These are phyloP conservation scores for Penicillium robsamsonii DNA, from an alignment of 495 filamentous ascomycete genomes.

Conservation along the genomic window DNA sequence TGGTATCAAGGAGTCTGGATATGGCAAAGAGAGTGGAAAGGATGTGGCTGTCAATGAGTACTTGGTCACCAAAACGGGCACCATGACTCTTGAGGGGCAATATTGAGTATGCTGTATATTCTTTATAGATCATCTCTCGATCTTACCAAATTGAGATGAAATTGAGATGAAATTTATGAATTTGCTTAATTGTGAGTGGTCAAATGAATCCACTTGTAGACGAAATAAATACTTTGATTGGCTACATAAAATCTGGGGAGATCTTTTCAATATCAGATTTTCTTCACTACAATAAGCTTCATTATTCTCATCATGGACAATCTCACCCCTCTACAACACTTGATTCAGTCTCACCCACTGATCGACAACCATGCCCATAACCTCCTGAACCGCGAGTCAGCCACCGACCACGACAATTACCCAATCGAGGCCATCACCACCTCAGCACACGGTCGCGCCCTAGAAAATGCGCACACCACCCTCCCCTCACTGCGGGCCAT, in stretches of 20 bases:
- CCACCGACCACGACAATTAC: conserved; percentile 36
- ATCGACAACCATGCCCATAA: conserved; percentile 93
- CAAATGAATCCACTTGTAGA: neutral
- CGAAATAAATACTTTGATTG: neutral
- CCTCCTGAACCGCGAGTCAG: conserved; percentile 49
- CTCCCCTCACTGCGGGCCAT: conserved; percentile 70
- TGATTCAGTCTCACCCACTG: conserved; percentile 67
- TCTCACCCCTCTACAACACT: conserved; percentile 36
- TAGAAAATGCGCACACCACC: conserved; percentile 56
- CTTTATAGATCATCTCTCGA: neutral
- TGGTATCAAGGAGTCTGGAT: conserved; percentile 73
- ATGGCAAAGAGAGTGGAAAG: conserved; percentile 74
- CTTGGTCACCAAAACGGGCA: conserved; percentile 70
- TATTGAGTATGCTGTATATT: conserved; percentile 29
- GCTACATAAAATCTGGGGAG: neutral
- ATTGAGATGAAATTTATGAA: neutral
- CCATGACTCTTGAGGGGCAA: conserved; percentile 60
- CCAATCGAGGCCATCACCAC: conserved; percentile 62
- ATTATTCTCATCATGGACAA: conserved; percentile 26
- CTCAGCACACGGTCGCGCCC: conserved; percentile 69
- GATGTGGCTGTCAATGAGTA: conserved; percentile 70
- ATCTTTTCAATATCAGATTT: conserved; percentile 1
- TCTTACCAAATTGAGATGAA: neutral
- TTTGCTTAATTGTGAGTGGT: neutral
- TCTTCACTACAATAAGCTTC: neutral